phyloP scores from a whole-genome alignment of 352 stramenopile genomes.

The Pythium rishiriense region DNA sequence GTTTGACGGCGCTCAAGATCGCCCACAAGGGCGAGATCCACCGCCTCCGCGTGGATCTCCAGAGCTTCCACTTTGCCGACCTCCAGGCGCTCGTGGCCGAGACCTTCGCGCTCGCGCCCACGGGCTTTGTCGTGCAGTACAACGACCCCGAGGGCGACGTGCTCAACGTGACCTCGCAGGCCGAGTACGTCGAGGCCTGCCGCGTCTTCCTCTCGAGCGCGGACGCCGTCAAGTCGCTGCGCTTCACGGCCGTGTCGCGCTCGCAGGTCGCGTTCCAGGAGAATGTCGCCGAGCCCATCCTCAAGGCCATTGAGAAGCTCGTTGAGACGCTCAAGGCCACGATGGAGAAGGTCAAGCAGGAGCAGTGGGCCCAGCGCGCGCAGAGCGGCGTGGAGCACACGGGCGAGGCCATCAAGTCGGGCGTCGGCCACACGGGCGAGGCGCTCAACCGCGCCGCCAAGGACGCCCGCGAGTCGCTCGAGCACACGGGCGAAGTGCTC shows the following conservation, averaged over 20 bases:
- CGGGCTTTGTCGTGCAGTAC: slow-evolving; percentile 78
- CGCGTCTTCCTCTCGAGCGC: slow-evolving; percentile 44
- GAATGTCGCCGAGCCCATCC: slow-evolving; percentile 74
- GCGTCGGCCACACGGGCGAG: slow-evolving; percentile 62
- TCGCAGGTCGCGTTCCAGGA: slow-evolving; percentile 71
- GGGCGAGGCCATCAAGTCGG: slow-evolving; percentile 36
- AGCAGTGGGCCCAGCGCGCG: slow-evolving; percentile 63
- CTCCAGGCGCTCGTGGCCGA: slow-evolving; percentile 57
- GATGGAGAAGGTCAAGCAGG: slow-evolving; percentile 85
- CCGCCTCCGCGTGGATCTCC: slow-evolving; percentile 73
- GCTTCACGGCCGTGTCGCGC: slow-evolving; percentile 66
- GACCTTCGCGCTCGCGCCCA: slow-evolving; percentile 53
- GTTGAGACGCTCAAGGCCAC: slow-evolving; percentile 73
- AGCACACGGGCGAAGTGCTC: slow-evolving; percentile 33
- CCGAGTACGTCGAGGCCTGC: slow-evolving; percentile 66
- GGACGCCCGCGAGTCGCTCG: slow-evolving; percentile 31
- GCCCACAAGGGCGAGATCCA: slow-evolving; percentile 84
- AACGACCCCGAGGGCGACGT: slow-evolving; percentile 74
- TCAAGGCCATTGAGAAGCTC: slow-evolving; percentile 83
- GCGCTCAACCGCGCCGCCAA: slow-evolving; percentile 51
- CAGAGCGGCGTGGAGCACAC: slow-evolving; percentile 45
- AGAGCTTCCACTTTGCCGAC: slow-evolving; percentile 40
- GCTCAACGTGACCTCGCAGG: slow-evolving; percentile 68
- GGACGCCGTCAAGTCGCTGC: slow-evolving; percentile 50
- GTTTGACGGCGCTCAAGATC: slow-evolving; percentile 73